Conservation (phyloP, 345 rosid species). For the Odontarrhena argentea region DNA sequence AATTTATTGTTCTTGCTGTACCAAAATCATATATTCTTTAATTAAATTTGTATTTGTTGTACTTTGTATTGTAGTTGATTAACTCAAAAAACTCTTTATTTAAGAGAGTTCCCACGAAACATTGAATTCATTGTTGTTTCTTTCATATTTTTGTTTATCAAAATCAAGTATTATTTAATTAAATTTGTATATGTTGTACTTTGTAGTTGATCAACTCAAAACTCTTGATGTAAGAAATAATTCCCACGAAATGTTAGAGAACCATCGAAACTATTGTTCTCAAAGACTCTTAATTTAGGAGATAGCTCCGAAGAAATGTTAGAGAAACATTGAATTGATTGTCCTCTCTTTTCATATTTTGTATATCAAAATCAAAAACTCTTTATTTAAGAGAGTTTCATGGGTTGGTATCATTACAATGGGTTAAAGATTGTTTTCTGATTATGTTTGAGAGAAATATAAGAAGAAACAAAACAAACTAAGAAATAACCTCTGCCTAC, state of each 20-base stretch:
- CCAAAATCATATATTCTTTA: slow-evolving; percentile 33
- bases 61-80: slow-evolving; percentile 21
- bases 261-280: slow-evolving; percentile 19
- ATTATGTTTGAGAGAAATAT: slow-evolving; percentile 3
- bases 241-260: slow-evolving; percentile 31
- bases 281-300: not conserved
- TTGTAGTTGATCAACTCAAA: not conserved
- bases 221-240: not conserved
- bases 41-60: slow-evolving; percentile 38
- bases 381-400: slow-evolving; percentile 25
- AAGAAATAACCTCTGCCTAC: slow-evolving; percentile 30
- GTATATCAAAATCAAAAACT: not conserved
- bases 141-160: not conserved
- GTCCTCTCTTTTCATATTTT: not conserved
- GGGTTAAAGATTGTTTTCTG: slow-evolving; percentile 9
- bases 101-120: not conserved
- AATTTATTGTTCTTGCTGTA: slow-evolving; percentile 19
- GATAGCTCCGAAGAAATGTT: slow-evolving; percentile 28
- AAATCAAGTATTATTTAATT: not conserved
- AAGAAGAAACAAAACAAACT: slow-evolving; percentile 20
- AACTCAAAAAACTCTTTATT: not conserved
- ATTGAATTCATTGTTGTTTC: not conserved
- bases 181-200: not conserved
- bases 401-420: slow-evolving; percentile 26
- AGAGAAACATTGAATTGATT: slow-evolving; percentile 21